phyloP scores from a whole-genome alignment of 1,284 basidiomycete species.

The Entoloma clypeatum region DNA sequence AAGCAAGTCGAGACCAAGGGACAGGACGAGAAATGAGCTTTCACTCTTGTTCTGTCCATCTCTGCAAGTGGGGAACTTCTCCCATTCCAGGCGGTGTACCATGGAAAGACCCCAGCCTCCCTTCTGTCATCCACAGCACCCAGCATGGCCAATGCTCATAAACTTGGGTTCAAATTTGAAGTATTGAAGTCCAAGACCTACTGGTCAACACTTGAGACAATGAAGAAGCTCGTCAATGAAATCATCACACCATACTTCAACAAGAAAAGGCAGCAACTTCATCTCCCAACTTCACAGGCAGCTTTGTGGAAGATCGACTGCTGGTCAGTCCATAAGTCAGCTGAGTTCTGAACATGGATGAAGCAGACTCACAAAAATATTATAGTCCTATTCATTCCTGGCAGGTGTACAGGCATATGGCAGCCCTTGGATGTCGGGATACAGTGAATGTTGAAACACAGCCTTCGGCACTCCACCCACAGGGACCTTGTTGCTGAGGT shows the following conservation, averaged over 20 bases:
- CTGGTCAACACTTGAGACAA: constrained; percentile 34
- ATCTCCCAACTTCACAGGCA: constrained; percentile 4
- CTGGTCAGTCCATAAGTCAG: constrained; percentile 23
- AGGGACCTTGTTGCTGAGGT: constrained; percentile 19
- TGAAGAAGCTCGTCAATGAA: constrained; percentile 30
- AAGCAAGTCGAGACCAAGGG: constrained; percentile 30
- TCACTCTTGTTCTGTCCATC: constrained; percentile 29
- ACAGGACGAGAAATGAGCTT: constrained; percentile 34
- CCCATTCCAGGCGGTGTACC: constrained; percentile 30
- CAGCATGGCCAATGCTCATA: constrained; percentile 18
- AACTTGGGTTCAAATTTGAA: constrained; percentile 27
- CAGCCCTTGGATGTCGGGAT: constrained; percentile 22
- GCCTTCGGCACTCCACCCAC: constrained; percentile 17
- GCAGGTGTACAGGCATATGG: constrained; percentile 16
- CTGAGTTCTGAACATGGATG: constrained; percentile 22
- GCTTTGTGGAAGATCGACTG: constrained; percentile 4
- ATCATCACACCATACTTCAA: constrained; percentile 33
- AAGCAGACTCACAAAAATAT: constrained; percentile 17
- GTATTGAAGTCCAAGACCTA: constrained; percentile 28
- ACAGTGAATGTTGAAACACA: constrained; percentile 18
- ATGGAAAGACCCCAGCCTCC: constrained; percentile 23
- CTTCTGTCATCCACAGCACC: constrained; percentile 19
- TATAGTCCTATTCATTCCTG: constrained; percentile 22
- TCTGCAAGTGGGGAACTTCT: constrained; percentile 25
- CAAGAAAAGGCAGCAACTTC: constrained; percentile 17